These are phyloP conservation scores for Clavulina sp. DNA, from an alignment of 768 basidiomycete genomes.

Conservation along the genomic window DNA sequence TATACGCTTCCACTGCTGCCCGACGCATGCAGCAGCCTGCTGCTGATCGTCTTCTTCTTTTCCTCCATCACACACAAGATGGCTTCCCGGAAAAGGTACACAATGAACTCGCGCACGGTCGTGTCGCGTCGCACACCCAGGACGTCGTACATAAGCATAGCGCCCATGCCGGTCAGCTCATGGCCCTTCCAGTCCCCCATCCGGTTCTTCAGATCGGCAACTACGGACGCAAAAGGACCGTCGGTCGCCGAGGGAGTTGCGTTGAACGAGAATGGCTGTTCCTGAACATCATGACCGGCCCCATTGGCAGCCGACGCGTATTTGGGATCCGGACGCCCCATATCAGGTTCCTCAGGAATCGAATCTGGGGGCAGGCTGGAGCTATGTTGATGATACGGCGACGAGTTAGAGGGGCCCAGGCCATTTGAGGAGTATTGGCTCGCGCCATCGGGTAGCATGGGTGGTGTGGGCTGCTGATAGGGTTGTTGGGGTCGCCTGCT, in stretches of 20 bases:
- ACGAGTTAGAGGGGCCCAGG: not conserved
- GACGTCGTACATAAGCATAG: constrained; percentile 82
- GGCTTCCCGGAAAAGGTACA: constrained; percentile 87
- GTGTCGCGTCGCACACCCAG: constrained; percentile 76
- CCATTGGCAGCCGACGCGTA: not conserved
- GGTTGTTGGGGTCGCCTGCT: constrained; percentile 32
- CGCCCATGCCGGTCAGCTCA: constrained; percentile 65
- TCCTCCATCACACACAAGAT: constrained; percentile 98
- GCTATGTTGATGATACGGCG: not conserved
- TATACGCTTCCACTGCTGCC: constrained; percentile 5
- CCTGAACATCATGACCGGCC: constrained; percentile 5
- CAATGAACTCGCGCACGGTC: constrained; percentile 84
- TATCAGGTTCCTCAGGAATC: constrained; percentile 1
- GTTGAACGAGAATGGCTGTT: constrained; percentile 6
- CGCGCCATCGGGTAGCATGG: not conserved
- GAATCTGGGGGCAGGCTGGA: not conserved
- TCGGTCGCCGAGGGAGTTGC: constrained; percentile 25
- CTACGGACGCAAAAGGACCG: constrained; percentile 65
- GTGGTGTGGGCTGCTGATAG: not conserved
- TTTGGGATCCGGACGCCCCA: not conserved
- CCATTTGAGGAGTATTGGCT: not conserved
- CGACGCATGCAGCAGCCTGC: constrained; percentile 42
- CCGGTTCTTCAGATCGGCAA: constrained; percentile 74
- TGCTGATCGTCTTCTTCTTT: constrained; percentile 57
- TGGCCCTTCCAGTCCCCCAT: constrained; percentile 96